Evolutionary conservation across 2,329 filamentous ascomycete species (phyloP).

Genomic region (Chaetomium olivaceum): DNA sequence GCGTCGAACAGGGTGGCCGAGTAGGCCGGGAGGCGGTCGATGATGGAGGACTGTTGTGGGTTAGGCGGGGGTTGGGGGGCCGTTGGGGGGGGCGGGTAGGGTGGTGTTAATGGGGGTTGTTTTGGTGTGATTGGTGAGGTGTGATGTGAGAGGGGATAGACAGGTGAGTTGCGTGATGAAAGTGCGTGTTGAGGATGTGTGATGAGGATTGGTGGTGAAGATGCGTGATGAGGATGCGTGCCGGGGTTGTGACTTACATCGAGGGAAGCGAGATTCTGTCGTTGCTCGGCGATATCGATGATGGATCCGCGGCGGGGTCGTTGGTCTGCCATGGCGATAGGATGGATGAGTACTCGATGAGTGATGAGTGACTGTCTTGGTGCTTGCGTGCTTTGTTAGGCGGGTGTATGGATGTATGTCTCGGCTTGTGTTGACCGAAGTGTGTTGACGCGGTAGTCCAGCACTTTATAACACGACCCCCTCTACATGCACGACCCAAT

Average conservation of each 20-base stretch:
- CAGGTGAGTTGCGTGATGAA: too few relatives aligned
- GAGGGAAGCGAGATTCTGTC: slow-evolving; percentile 37
- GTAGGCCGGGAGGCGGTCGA: slow-evolving; percentile 68
- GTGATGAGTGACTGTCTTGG: not conserved
- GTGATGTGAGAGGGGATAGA: not conserved
- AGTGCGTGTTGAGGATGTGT: not conserved
- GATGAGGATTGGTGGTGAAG: not conserved
- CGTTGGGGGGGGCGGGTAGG: not conserved
- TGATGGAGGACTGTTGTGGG: slow-evolving; percentile 52
- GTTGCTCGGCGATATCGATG: slow-evolving; percentile 32
- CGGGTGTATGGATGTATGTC: not conserved
- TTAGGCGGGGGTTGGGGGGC: too few relatives aligned
- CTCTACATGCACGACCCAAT: not conserved
- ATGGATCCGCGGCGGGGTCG: slow-evolving; percentile 6
- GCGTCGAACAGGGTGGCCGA: slow-evolving; percentile 75
- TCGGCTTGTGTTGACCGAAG: not conserved
- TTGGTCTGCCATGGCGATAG: not conserved
- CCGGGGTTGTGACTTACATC: slow-evolving; percentile 39
- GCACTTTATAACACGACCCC: slow-evolving; percentile 1
- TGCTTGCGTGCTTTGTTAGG: not conserved
- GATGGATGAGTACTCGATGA: not conserved
- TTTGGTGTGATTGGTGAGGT: not conserved
- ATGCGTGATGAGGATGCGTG: not conserved
- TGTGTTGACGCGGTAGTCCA: not conserved
- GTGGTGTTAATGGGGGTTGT: not conserved